phyloP scores from a whole-genome alignment of 805 yeast species.

The Starmerella floricola region DNA sequence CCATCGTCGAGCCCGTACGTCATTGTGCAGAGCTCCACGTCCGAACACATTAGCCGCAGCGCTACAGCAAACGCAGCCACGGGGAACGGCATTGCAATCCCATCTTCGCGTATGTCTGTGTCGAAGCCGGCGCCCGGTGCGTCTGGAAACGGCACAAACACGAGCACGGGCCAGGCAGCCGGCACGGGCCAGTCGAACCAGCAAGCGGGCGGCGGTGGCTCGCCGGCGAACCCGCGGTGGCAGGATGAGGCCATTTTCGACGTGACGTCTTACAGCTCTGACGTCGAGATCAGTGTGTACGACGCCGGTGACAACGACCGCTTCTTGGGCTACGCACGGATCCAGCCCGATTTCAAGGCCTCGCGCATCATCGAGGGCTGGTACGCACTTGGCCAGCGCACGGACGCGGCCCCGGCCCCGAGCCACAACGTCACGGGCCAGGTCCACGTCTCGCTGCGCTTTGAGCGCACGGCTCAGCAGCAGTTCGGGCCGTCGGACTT shows the following conservation, averaged over 20 bases:
- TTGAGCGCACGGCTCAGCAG: conserved; percentile 53
- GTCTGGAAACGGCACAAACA: conserved; percentile 1
- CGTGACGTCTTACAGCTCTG: conserved; percentile 67
- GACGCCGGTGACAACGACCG: conserved; percentile 73
- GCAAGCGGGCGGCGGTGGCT: too few species aligned
- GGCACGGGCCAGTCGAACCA: too few species aligned
- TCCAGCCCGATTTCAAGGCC: conserved; percentile 21
- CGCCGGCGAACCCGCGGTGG: conserved; percentile 62
- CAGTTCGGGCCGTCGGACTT: conserved; percentile 85
- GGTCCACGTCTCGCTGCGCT: conserved; percentile 63
- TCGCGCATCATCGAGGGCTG: conserved; percentile 44
- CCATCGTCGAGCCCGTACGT: conserved; percentile 41
- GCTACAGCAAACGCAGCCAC: conserved; percentile 14
- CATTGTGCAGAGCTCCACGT: conserved; percentile 81
- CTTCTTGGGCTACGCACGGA: conserved; percentile 70
- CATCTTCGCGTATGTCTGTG: conserved; percentile 18
- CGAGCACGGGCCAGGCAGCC: not conserved
- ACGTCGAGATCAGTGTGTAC: conserved; percentile 80
- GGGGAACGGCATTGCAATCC: conserved; percentile 30
- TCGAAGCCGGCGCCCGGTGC: not conserved
- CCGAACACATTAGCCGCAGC: conserved; percentile 65
- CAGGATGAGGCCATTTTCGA: conserved; percentile 88
- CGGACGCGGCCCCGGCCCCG: conserved; percentile 50
- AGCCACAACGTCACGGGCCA: conserved; percentile 53
- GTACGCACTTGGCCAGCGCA: conserved; percentile 62